Evolutionary conservation across 495 filamentous ascomycete genomes (phyloP).

Genomic region (Xylaria scruposa): DNA sequence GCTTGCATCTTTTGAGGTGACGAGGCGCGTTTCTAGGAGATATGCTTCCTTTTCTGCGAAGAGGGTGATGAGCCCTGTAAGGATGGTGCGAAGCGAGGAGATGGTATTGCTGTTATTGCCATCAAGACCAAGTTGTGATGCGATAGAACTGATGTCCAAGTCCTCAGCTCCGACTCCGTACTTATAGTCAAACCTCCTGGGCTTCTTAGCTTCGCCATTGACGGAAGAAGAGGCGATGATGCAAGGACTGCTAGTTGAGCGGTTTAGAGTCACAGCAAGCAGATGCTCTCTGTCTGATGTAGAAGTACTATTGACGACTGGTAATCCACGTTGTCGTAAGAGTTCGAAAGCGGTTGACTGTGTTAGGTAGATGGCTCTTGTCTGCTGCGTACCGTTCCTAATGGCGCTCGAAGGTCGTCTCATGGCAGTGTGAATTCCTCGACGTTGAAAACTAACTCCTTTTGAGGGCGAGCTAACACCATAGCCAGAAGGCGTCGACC

Average conservation of each 20-base stretch:
- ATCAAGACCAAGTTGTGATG: conserved; percentile 60
- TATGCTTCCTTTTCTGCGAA: conserved; percentile 76
- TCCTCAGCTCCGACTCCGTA: conserved; percentile 53
- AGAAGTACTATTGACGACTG: conserved; percentile 50
- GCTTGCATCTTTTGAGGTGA: conserved; percentile 42
- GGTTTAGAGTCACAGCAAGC: conserved; percentile 70
- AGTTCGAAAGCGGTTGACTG: conserved; percentile 65
- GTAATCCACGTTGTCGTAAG: conserved; percentile 59
- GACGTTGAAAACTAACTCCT: conserved; percentile 41
- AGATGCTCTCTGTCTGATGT: conserved; percentile 38
- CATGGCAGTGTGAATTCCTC: conserved; percentile 53
- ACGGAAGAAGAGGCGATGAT: conserved; percentile 66
- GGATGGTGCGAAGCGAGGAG: conserved; percentile 53
- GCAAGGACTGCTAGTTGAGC: conserved; percentile 67
- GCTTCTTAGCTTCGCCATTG: conserved; percentile 40
- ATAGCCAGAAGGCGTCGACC: conserved; percentile 20
- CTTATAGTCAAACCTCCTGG: conserved; percentile 67
- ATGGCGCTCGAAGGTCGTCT: conserved; percentile 8
- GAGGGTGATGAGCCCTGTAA: conserved; percentile 63
- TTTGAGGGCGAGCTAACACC: conserved; percentile 32
- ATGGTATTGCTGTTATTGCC: conserved; percentile 39
- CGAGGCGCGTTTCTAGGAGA: conserved; percentile 57
- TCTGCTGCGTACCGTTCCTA: neutral
- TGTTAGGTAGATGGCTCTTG: conserved; percentile 64
- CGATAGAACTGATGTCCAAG: conserved; percentile 46